A percentile compares a stretch with the other conserved stretches of the same genome.
phyloP scores from a whole-genome alignment of 805 yeast genomes.

The Candida peoriensis region DNA sequence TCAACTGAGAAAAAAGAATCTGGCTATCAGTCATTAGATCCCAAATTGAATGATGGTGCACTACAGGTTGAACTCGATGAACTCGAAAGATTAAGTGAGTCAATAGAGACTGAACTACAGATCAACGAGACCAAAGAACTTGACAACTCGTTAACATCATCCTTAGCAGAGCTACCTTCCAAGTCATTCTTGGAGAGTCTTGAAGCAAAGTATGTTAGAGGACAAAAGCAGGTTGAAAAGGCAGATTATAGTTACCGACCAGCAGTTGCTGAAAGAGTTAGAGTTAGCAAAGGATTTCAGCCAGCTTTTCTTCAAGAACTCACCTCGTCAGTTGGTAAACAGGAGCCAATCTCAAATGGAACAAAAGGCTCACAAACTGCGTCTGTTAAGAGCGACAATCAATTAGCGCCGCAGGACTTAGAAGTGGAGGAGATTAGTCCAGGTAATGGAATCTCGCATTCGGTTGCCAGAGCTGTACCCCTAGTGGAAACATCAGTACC shows the following conservation, averaged over 20 bases:
- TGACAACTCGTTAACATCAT: conserved; percentile 1
- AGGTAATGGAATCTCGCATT: not conserved
- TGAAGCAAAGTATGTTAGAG: conserved; percentile 42
- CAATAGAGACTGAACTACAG: conserved; percentile 13
- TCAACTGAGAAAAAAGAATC: conserved; percentile 11
- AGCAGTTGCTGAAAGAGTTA: conserved; percentile 24
- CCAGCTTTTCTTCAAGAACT: conserved; percentile 52
- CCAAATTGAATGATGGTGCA: conserved; percentile 33
- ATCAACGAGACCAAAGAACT: conserved; percentile 4
- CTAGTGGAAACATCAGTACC: conserved; percentile 23
- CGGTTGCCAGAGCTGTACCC: not conserved
- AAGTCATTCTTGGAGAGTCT: conserved; percentile 26
- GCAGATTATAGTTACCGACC: conserved; percentile 15
- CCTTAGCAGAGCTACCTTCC: conserved; percentile 10
- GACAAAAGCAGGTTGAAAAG: conserved; percentile 31
- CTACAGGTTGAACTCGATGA: conserved; percentile 35
- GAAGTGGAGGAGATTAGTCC: not conserved
- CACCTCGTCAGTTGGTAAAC: conserved; percentile 41
- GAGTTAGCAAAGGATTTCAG: conserved; percentile 32
- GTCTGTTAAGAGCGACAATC: conserved; percentile 4
- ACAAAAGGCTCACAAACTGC: not conserved
- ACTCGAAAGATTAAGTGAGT: conserved; percentile 21
- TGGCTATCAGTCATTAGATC: conserved; percentile 27
- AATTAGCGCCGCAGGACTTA: conserved; percentile 5
- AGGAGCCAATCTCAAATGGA: conserved; percentile 21